These are phyloP conservation scores for Emericellopsis atlantica DNA, from an alignment of 2,329 filamentous ascomycete genomes.

Conservation along the genomic window DNA sequence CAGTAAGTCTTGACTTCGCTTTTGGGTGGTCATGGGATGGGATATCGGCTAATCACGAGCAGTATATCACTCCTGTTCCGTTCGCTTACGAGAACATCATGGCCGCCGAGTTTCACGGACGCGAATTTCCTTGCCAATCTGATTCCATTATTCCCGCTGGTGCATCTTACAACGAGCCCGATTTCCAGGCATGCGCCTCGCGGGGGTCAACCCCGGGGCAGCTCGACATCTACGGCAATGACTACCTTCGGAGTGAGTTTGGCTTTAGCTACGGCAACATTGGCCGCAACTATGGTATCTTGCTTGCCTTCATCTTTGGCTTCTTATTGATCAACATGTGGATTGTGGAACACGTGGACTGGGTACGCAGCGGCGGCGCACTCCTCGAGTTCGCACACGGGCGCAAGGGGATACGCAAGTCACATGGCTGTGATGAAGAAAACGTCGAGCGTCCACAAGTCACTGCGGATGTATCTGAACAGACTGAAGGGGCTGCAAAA, in stretches of 20 bases:
- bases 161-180: slow-evolving; percentile 24
- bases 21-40: background rate
- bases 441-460: background rate
- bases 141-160: slow-evolving; percentile 25
- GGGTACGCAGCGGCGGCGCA: background rate
- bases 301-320: slow-evolving; percentile 1
- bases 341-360: slow-evolving; percentile 4
- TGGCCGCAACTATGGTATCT: slow-evolving; percentile 3
- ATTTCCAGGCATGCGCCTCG: slow-evolving; percentile 29
- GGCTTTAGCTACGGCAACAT: slow-evolving; percentile 2
- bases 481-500: background rate
- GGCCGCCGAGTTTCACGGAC: slow-evolving; percentile 57
- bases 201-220: background rate
- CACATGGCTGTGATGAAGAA: background rate
- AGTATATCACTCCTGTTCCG: slow-evolving; percentile 59
- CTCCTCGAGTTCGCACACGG: background rate
- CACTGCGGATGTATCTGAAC: background rate
- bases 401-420: background rate
- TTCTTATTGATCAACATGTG: slow-evolving; percentile 3
- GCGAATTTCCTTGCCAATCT: slow-evolving; percentile 40
- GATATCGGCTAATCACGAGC: slow-evolving; percentile 25
- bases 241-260: slow-evolving; percentile 2
- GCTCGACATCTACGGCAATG: slow-evolving; percentile 1
- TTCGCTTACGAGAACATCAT: slow-evolving; percentile 67
- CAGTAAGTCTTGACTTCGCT: background rate